Base-by-base conservation (phyloP, 78 protist genomes). In the Dictyostelium discoideum region DNA sequence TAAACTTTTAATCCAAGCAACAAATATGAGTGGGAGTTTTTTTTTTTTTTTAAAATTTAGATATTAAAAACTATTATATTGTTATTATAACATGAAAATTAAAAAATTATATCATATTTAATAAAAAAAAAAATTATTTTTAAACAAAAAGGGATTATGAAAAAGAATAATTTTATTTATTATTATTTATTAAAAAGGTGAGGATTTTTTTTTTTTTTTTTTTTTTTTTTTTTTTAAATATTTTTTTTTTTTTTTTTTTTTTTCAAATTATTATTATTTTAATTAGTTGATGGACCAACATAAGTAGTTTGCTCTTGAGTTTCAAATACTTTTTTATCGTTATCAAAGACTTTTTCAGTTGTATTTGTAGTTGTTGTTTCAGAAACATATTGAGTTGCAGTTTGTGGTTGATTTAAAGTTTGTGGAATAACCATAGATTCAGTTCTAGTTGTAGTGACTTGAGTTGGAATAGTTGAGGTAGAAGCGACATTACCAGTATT, bases 251-350 rank as follows among this genome's bases (percentile, higher is more conserved):
- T 8, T 73, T 73, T 63, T 18, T 24, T 9, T 65, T 20, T 65
- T 22, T 24, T 26, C 26, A 24, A 42, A 5, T 42, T 42, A 42
- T 42, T 2, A 42, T 42, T 42, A 42, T 24, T 9, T 74, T 85
- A 85, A 29, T 85, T 85, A 44, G 92, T 67, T 20, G 72, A 42
- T 85, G 92, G 83, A 44, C 92, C 92, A 24, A 85, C 92, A 74
- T 50, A 73, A 29, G 40, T 85, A 1, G 92, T 63, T 48, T 81
- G 32, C 32, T 44, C 63, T 81, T 24, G 72, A 39, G 74, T 50
- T 29, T 26, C 50, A 50, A 50, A 46, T 65, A 85, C 89, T 39
- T 65, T 69, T 42, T 72, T 85, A 72, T 57, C 40, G 42, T 65
- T 83, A 37, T 83, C 72, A 32, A 60, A 18, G 18, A 57, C 86